Conservation (phyloP, 345 rosid species). For the Brassica rapa region DNA sequence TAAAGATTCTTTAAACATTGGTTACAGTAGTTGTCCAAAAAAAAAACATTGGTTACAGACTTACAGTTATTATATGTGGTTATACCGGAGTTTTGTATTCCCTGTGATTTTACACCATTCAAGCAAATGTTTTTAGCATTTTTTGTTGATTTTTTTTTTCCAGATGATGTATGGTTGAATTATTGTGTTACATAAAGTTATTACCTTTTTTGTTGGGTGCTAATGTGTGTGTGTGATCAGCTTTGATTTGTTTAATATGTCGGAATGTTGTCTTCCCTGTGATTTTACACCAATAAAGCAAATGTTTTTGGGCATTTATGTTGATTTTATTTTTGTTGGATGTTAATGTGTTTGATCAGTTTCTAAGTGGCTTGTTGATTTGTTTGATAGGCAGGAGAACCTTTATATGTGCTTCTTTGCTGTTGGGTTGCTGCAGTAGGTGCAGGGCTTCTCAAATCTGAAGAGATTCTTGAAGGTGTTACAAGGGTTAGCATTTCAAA, state of each 20-base stretch:
- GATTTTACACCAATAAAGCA: no score
- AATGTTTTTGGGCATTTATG: background rate
- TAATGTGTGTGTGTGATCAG: background rate
- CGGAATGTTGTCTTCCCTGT: no score
- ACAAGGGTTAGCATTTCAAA: conserved; percentile 77
- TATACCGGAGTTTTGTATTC: background rate
- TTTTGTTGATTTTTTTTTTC: background rate
- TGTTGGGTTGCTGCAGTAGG: conserved; percentile 97
- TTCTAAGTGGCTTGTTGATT: conserved; percentile 24
- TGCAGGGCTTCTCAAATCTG: conserved; percentile 93
- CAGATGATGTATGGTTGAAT: background rate
- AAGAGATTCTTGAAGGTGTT: conserved; percentile 84
- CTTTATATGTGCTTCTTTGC: conserved; percentile 85
- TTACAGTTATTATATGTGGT: background rate
- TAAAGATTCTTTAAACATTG: no score
- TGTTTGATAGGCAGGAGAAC: conserved; percentile 77
- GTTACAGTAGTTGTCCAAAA: no score
- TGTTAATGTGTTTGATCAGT: background rate
- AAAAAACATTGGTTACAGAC: no score
- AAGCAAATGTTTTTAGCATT: background rate
- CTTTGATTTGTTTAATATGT: background rate
- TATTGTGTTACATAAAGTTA: background rate
- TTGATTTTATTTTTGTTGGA: background rate
- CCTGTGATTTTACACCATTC: background rate
- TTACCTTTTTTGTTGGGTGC: no score